phyloP scores from a whole-genome alignment of 495 filamentous ascomycete species.

The Oidiodendron maius region DNA sequence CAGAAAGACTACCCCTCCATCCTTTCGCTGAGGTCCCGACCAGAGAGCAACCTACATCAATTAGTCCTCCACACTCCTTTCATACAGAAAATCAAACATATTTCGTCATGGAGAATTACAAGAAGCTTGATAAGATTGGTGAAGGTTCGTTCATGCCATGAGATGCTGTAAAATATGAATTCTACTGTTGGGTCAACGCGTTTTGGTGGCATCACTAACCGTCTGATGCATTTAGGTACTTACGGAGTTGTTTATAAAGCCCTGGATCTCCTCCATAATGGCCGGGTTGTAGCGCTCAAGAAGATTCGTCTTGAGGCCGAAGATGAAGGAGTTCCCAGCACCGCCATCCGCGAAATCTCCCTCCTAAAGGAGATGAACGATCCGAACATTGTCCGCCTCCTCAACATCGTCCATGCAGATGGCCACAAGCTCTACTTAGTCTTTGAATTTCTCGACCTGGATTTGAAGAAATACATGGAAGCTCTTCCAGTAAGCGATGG shows the following conservation, averaged over 20 bases:
- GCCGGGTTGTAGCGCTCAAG: conserved; percentile 89
- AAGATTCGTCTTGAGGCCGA: conserved; percentile 98
- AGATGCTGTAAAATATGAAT: neutral
- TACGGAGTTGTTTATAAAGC: conserved; percentile 95
- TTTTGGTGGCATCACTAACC: neutral
- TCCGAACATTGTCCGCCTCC: conserved; percentile 84
- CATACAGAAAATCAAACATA: conserved; percentile 6
- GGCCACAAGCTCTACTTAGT: conserved; percentile 96
- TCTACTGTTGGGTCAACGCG: neutral
- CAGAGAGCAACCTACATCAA: conserved; percentile 17
- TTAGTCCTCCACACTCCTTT: conserved; percentile 24
- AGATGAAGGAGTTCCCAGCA: conserved; percentile 94
- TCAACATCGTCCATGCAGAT: conserved; percentile 96
- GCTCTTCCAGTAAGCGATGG: conserved; percentile 86
- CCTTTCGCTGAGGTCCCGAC: conserved; percentile 16
- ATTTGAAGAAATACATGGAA: conserved; percentile 99
- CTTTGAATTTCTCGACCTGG: conserved; percentile 88
- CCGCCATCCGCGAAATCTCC: conserved; percentile 94
- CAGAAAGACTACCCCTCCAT: conserved; percentile 20
- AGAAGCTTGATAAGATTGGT: conserved; percentile 99
- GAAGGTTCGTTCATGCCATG: conserved; percentile 60
- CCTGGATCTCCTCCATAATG: conserved; percentile 68
- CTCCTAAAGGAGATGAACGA: conserved; percentile 96
- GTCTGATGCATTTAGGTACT: conserved; percentile 53
- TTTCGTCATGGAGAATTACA: conserved; percentile 89